Evolutionary conservation across 2,329 filamentous ascomycete genomes (phyloP).

Genomic region (Colletotrichum tropicicola): DNA sequence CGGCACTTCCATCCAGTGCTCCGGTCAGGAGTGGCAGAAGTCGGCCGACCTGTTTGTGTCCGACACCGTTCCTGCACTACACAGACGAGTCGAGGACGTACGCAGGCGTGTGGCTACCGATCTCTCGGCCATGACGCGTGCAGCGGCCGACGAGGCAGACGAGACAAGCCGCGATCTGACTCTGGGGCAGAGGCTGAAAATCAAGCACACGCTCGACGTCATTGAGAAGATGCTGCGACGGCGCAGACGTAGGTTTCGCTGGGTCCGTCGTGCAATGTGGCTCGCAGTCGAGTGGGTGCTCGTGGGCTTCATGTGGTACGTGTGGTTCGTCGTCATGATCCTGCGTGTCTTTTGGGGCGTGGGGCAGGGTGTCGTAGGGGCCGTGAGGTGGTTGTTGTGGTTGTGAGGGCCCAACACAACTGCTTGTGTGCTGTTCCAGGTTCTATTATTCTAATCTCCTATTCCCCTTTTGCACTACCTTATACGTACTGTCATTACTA

Average conservation of each 20-base stretch:
- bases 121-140: conserved; percentile 68
- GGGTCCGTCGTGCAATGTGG: conserved; percentile 81
- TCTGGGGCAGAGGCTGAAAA: conserved; percentile 78
- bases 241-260: conserved; percentile 73
- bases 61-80: conserved; percentile 63
- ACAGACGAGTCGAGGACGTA: conserved; percentile 55
- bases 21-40: conserved; percentile 63
- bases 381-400: conserved; percentile 87
- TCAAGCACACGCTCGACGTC: conserved; percentile 82
- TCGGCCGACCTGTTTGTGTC: conserved; percentile 68
- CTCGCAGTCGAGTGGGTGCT: conserved; percentile 87
- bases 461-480: neutral
- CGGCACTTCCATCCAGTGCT: conserved; percentile 54
- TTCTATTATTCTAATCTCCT: neutral
- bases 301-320: conserved; percentile 91
- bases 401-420: conserved; percentile 53
- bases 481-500: conserved; percentile 16
- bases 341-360: conserved; percentile 72
- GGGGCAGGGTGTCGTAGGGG: conserved; percentile 65
- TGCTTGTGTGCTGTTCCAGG: neutral
- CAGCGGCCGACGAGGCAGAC: conserved; percentile 81
- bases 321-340: conserved; percentile 89
- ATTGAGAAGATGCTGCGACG: conserved; percentile 81
- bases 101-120: conserved; percentile 60
- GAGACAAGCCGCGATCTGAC: conserved; percentile 80